Evolutionary conservation across 225 moss, liverwort and hornwort genomes (phyloP).

Genomic region (Pseudoscleropodium purum): DNA sequence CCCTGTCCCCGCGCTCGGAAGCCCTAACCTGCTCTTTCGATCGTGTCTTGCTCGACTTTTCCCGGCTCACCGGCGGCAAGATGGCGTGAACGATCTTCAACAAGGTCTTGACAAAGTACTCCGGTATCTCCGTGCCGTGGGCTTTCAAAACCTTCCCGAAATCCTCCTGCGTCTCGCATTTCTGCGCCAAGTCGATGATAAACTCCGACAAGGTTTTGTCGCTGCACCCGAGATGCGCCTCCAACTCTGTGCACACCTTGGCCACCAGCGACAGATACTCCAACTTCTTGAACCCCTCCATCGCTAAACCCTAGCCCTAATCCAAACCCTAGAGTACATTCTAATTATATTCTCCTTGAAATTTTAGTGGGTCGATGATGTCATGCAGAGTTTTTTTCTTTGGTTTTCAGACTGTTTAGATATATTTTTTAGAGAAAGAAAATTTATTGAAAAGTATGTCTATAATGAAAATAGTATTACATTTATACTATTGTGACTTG

Average conservation of each 20-base stretch:
- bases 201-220: conserved; percentile 85
- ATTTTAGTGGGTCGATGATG: too few species aligned
- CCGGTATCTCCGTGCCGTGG: conserved; percentile 82
- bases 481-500: too few species aligned
- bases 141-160: conserved; percentile 50
- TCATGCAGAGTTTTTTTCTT: too few species aligned
- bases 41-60: conserved; percentile 34
- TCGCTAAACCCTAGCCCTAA: neutral
- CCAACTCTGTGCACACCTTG: conserved; percentile 88
- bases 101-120: conserved; percentile 83
- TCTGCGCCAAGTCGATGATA: conserved; percentile 78
- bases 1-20: too few species aligned
- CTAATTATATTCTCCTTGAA: too few species aligned
- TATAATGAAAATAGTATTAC: too few species aligned
- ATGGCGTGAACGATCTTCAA: conserved; percentile 86
- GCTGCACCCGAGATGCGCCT: conserved; percentile 68
- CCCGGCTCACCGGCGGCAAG: conserved; percentile 52
- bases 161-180: conserved; percentile 49
- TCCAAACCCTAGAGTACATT: too few species aligned
- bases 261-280: conserved; percentile 83
- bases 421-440: too few species aligned
- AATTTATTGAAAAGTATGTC: too few species aligned
- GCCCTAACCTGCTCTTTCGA: too few species aligned
- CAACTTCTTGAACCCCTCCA: conserved; percentile 75
- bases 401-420: too few species aligned